phyloP scores from a whole-genome alignment of 352 stramenopile species.

The Phytophthora hibernalis region DNA sequence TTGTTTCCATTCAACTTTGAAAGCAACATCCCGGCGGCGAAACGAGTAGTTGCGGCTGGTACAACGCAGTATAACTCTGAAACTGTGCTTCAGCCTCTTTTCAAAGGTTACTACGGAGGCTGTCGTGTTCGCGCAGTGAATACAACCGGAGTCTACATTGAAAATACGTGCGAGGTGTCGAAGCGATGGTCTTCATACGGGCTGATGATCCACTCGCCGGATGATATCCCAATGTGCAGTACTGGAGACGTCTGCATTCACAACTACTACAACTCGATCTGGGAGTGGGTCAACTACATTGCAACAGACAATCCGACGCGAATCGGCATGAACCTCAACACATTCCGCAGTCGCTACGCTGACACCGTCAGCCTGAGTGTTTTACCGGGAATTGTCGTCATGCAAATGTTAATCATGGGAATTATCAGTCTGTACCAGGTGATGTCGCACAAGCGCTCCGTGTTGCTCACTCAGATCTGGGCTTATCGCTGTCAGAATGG shows the following conservation, averaged over 20 bases:
- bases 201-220: constrained; percentile 34
- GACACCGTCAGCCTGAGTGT: constrained; percentile 27
- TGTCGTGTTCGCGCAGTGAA: constrained; percentile 38
- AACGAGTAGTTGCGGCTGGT: constrained; percentile 5
- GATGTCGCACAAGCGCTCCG: constrained; percentile 37
- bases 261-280: constrained; percentile 41
- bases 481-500: constrained; percentile 43
- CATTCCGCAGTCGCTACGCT: constrained; percentile 26
- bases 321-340: constrained; percentile 32
- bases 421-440: constrained; percentile 40
- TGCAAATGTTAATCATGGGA: constrained; percentile 38
- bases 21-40: constrained; percentile 16
- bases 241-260: constrained; percentile 35
- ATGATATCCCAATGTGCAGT: constrained; percentile 38
- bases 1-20: constrained; percentile 44
- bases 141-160: constrained; percentile 25
- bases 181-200: constrained; percentile 33
- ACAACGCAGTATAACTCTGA: constrained; percentile 10
- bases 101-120: constrained; percentile 36
- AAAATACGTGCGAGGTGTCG: constrained; percentile 19
- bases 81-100: constrained; percentile 29
- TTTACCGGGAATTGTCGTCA: constrained; percentile 32
- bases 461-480: constrained; percentile 43
- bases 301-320: constrained; percentile 9
- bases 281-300: constrained; percentile 32